These are phyloP conservation scores for Vicia faba DNA, from an alignment of 306 rosid species.

Conservation along the genomic window DNA sequence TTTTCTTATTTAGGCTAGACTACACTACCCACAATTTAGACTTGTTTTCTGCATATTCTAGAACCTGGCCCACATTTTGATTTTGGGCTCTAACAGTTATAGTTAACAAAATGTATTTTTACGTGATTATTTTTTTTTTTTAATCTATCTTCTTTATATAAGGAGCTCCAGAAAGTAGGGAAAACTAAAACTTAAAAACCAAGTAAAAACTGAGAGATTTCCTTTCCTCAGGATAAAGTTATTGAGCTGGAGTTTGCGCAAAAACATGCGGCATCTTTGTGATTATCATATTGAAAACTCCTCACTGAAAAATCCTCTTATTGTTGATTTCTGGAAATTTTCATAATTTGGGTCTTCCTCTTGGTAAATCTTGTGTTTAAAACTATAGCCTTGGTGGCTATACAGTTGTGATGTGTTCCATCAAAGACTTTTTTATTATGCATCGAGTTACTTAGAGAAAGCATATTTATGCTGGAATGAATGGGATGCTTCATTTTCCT, in stretches of 20 bases:
- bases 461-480: constrained; percentile 9
- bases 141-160: background rate
- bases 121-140: too few relatives aligned
- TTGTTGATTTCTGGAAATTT: too few relatives aligned
- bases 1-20: background rate
- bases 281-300: background rate
- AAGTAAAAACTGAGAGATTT: too few relatives aligned
- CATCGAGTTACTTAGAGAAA: constrained; percentile 9
- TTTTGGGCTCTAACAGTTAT: background rate
- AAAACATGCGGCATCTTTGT: background rate
- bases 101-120: constrained; percentile 1
- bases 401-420: background rate
- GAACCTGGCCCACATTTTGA: constrained; percentile 3
- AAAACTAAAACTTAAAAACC: too few relatives aligned
- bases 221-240: too few relatives aligned
- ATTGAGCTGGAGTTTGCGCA: background rate
- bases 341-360: too few relatives aligned
- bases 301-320: too few relatives aligned
- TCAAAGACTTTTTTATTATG: constrained; percentile 6
- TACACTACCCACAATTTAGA: background rate
- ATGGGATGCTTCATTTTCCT: background rate
- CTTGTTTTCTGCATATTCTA: background rate
- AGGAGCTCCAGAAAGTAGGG: constrained; percentile 22
- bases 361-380: too few relatives aligned
- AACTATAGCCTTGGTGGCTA: too few relatives aligned